phyloP scores from a whole-genome alignment of 768 basidiomycete species.

The Hypholoma fasciculare region DNA sequence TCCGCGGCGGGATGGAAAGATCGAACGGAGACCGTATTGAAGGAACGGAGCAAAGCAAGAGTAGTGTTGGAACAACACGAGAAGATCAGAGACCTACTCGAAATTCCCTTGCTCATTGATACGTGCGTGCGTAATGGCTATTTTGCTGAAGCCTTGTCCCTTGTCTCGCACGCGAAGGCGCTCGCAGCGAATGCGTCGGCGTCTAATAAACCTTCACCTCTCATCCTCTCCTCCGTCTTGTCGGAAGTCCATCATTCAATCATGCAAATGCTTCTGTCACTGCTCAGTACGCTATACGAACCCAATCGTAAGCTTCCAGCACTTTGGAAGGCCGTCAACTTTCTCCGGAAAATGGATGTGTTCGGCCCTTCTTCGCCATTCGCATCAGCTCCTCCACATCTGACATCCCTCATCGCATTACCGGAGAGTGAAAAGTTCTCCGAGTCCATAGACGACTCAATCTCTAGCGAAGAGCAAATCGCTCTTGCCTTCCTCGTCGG shows the following conservation, averaged over 20 bases:
- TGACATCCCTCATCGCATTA: constrained; percentile 13
- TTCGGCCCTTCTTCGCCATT: constrained; percentile 38
- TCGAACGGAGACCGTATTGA: constrained; percentile 72
- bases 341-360: constrained; percentile 81
- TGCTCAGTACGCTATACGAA: constrained; percentile 78
- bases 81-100: constrained; percentile 88
- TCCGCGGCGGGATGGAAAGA: constrained; percentile 71
- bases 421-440: constrained; percentile 18
- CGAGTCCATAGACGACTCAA: constrained; percentile 28
- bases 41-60: constrained; percentile 71
- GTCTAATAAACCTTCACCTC: constrained; percentile 37
- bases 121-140: constrained; percentile 92
- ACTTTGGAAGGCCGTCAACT: constrained; percentile 87
- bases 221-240: constrained; percentile 60
- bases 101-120: constrained; percentile 88
- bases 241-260: constrained; percentile 69
- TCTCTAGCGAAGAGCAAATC: constrained; percentile 70
- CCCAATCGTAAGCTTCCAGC: constrained; percentile 83
- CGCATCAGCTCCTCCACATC: constrained; percentile 18
- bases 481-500: constrained; percentile 83
- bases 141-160: constrained; percentile 88
- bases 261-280: constrained; percentile 73
- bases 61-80: constrained; percentile 94
- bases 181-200: constrained; percentile 43
- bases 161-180: constrained; percentile 69